Evolutionary conservation across 805 yeast species (phyloP).

Genomic region (Candida anglica): DNA sequence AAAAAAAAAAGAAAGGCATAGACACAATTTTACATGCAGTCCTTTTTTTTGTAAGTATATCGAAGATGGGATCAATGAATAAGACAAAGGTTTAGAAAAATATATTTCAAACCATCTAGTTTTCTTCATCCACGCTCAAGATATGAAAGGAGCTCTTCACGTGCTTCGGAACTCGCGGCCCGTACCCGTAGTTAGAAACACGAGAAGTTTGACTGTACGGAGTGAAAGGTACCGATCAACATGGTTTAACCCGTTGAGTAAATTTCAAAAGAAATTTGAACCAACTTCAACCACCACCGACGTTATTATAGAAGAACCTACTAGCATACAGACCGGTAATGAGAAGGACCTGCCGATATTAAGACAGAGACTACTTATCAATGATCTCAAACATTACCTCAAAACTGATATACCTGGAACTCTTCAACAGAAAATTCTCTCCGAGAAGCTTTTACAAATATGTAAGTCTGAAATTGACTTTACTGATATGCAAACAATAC

Average conservation of each 20-base stretch:
- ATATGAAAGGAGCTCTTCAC: too few species aligned
- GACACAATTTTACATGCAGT: too few species aligned
- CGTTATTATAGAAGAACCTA: constrained; percentile 8
- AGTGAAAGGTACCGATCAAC: too few species aligned
- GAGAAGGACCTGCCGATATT: constrained; percentile 7
- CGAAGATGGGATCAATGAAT: too few species aligned
- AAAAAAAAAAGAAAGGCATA: too few species aligned
- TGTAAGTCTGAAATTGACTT: constrained; percentile 7
- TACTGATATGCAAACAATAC: constrained; percentile 9
- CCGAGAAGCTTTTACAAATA: constrained; percentile 14
- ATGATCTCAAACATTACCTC: constrained; percentile 21
- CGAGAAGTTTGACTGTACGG: too few species aligned
- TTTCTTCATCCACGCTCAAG: too few species aligned
- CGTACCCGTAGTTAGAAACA: too few species aligned
- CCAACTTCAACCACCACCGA: background rate
- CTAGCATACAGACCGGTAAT: background rate
- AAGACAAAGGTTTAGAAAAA: too few species aligned
- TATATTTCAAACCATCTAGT: too few species aligned
- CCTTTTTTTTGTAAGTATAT: too few species aligned
- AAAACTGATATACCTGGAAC: constrained; percentile 21
- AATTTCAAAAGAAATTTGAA: constrained; percentile 4
- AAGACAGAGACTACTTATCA: constrained; percentile 2
- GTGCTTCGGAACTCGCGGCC: too few species aligned
- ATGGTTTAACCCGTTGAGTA: constrained; percentile 16
- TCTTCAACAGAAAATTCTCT: constrained; percentile 14